phyloP scores from a whole-genome alignment of 208 protist genomes.

The Acanthamoeba quina region DNA sequence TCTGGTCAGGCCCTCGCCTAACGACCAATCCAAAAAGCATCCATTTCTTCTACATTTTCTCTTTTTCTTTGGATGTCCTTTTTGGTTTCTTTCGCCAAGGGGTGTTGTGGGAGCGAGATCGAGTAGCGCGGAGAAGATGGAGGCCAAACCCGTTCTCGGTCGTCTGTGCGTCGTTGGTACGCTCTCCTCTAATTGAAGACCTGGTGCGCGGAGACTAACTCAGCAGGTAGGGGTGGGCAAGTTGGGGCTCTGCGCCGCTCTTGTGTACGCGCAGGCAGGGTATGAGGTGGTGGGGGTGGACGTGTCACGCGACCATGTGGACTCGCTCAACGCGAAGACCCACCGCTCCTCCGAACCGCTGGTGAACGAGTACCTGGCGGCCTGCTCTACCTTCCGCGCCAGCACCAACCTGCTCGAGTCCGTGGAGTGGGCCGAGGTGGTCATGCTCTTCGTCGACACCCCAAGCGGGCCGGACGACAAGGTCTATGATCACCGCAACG shows the following conservation, averaged over 20 bases:
- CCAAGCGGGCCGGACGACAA: conserved; percentile 81
- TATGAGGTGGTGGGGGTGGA: conserved; percentile 89
- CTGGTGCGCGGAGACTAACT: too few relatives aligned
- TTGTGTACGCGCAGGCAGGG: conserved; percentile 85
- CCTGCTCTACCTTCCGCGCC: conserved; percentile 82
- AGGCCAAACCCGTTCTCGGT: neutral
- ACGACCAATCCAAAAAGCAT: neutral
- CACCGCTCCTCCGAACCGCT: conserved; percentile 82
- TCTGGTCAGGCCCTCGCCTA: neutral
- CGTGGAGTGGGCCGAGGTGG: conserved; percentile 76
- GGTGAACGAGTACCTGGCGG: conserved; percentile 82
- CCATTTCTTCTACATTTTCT: neutral
- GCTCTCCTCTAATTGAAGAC: neutral
- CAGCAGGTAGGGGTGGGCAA: conserved; percentile 78
- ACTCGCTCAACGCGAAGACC: conserved; percentile 84
- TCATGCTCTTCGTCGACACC: conserved; percentile 87
- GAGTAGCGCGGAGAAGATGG: neutral
- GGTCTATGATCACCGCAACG: conserved; percentile 82
- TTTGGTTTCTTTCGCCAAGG: neutral
- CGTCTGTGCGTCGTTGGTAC: neutral
- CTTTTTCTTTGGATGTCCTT: neutral
- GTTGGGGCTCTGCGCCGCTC: conserved; percentile 85
- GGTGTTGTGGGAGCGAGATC: too few relatives aligned
- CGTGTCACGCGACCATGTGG: conserved; percentile 84
- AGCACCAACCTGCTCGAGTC: conserved; percentile 84